Evolutionary conservation across 768 basidiomycete genomes (phyloP).

Genomic region (Lactifluus subvellereus): DNA sequence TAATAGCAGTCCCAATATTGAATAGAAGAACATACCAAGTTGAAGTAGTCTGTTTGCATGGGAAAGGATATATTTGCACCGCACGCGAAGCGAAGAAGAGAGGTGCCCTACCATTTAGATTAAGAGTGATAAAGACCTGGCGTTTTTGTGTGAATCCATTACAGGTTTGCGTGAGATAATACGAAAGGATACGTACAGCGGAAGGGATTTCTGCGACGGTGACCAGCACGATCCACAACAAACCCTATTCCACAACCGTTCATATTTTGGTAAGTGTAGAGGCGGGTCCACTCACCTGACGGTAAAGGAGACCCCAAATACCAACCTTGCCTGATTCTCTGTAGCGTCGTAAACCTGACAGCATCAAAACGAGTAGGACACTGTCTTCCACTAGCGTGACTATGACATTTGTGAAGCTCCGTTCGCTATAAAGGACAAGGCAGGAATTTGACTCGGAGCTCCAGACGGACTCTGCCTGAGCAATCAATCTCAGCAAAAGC

Average conservation of each 20-base stretch:
- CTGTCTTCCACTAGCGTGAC: constrained; percentile 14
- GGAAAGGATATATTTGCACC: background rate
- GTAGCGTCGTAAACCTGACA: constrained; percentile 17
- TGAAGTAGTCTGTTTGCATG: background rate
- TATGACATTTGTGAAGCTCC: background rate
- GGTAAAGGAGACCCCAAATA: constrained; percentile 16
- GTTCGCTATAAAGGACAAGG: background rate
- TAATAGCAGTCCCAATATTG: background rate
- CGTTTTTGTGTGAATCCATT: background rate
- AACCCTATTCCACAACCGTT: background rate
- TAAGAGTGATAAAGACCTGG: background rate
- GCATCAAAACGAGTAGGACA: constrained; percentile 14
- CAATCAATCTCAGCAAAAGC: background rate
- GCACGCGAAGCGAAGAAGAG: constrained; percentile 9
- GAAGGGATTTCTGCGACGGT: background rate
- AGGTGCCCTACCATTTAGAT: constrained; percentile 6
- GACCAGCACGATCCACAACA: background rate
- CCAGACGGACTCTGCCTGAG: constrained; percentile 8
- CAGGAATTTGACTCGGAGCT: background rate
- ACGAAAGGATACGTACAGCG: background rate
- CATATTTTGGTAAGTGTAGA: background rate
- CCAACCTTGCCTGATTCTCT: constrained; percentile 13
- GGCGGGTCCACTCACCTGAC: background rate
- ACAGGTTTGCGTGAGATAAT: background rate
- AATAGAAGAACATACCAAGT: background rate